Conservation (phyloP, 345 rosid species). For the Sisymbrium altissimum region DNA sequence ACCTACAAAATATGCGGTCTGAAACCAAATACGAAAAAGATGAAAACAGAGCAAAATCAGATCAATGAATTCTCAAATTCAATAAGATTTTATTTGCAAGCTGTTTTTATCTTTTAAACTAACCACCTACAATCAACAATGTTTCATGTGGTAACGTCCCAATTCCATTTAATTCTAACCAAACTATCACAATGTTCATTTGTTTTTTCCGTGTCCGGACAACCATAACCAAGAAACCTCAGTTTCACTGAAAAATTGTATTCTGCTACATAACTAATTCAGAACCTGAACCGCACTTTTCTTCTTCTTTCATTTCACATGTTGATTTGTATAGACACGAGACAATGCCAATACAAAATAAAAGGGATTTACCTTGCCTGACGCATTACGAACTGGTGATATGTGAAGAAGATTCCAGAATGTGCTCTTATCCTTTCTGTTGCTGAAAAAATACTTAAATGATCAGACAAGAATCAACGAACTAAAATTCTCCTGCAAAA, state of each 20-base stretch:
- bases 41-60: slow-evolving; percentile 5
- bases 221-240: not conserved
- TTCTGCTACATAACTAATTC: not conserved
- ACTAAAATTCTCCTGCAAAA: slow-evolving; percentile 10
- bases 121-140: not conserved
- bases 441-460: slow-evolving; percentile 18
- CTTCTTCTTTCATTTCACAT: not conserved
- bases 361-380: slow-evolving; percentile 66
- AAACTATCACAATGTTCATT: too few species aligned
- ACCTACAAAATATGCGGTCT: slow-evolving; percentile 81
- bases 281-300: not conserved
- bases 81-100: too few species aligned
- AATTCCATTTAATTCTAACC: too few species aligned
- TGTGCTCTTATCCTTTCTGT: slow-evolving; percentile 75
- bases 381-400: slow-evolving; percentile 89
- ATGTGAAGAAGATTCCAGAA: slow-evolving; percentile 95
- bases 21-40: slow-evolving; percentile 8
- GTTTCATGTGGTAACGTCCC: too few species aligned
- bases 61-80: not conserved
- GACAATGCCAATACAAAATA: not conserved
- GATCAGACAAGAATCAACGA: slow-evolving; percentile 26
- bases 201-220: too few species aligned
- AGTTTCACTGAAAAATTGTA: not conserved
- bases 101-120: not conserved
- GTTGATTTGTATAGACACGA: not conserved